Conservation (phyloP, 2,329 filamentous ascomycete genomes). For the Botrytis galanthina region DNA sequence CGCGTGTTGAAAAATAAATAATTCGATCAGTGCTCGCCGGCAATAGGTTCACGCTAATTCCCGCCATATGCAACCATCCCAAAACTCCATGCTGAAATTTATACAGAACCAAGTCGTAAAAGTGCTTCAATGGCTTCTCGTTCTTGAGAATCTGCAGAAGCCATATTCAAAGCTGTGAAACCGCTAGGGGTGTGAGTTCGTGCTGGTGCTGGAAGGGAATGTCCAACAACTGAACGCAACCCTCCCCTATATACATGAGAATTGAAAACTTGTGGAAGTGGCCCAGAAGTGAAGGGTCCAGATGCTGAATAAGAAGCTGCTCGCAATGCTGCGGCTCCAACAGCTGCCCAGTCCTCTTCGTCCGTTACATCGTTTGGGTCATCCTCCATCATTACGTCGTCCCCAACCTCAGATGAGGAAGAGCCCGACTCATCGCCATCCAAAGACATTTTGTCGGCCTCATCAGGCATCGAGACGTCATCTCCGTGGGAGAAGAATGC, state of each 20-base stretch:
- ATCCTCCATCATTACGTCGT: slow-evolving; percentile 65
- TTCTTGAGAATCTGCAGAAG: slow-evolving; percentile 65
- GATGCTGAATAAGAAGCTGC: slow-evolving; percentile 60
- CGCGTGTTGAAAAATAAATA: slow-evolving; percentile 32
- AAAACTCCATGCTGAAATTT: slow-evolving; percentile 40
- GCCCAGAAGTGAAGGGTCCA: slow-evolving; percentile 49
- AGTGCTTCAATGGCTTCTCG: slow-evolving; percentile 79
- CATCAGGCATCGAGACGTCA: slow-evolving; percentile 67
- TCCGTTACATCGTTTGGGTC: slow-evolving; percentile 86
- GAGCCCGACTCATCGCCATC: slow-evolving; percentile 66
- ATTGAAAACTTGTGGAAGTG: slow-evolving; percentile 36
- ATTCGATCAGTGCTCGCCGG: slow-evolving; percentile 39
- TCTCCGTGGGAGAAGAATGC: slow-evolving; percentile 74
- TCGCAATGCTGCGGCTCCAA: slow-evolving; percentile 81
- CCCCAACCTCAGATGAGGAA: slow-evolving; percentile 71
- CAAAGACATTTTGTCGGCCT: slow-evolving; percentile 93
- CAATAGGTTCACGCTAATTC: slow-evolving; percentile 35
- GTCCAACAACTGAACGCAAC: slow-evolving; percentile 28
- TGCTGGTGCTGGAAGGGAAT: slow-evolving; percentile 36
- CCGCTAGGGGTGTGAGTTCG: slow-evolving; percentile 48
- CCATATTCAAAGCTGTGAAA: slow-evolving; percentile 44
- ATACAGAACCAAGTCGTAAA: slow-evolving; percentile 76
- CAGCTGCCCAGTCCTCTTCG: slow-evolving; percentile 91
- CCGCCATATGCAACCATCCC: slow-evolving; percentile 32
- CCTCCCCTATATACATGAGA: slow-evolving; percentile 49